Conservation (phyloP, 2,329 filamentous ascomycete species). For the Trichophyton rubrum region DNA sequence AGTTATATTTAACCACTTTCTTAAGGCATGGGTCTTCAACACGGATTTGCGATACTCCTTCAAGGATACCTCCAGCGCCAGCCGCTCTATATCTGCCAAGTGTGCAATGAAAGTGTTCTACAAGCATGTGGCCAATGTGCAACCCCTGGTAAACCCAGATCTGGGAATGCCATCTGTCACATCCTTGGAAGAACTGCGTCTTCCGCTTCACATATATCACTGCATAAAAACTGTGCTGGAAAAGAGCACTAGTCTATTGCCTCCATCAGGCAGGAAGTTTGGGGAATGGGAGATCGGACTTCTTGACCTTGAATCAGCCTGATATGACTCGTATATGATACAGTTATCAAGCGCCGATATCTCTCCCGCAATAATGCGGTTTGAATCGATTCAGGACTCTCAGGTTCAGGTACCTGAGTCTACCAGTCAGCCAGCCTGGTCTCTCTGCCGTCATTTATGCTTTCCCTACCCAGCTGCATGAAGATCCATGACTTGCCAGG, state of each 20-base stretch:
- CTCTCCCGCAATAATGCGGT: background rate
- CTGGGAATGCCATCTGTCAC: constrained; percentile 28
- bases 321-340: background rate
- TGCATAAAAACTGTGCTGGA: constrained; percentile 27
- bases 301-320: constrained; percentile 28
- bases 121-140: constrained; percentile 24
- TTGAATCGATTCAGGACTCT: background rate
- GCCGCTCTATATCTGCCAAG: constrained; percentile 19
- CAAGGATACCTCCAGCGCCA: constrained; percentile 21
- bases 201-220: constrained; percentile 28
- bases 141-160: constrained; percentile 26
- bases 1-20: background rate
- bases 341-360: background rate
- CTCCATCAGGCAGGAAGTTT: constrained; percentile 38
- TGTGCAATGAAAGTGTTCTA: constrained; percentile 49
- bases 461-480: background rate
- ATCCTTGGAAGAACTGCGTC: constrained; percentile 38
- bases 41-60: constrained; percentile 46
- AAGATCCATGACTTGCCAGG: background rate
- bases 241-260: constrained; percentile 35
- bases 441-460: background rate
- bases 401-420: constrained; percentile 25
- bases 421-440: background rate
- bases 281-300: constrained; percentile 45
- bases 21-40: constrained; percentile 48